These are phyloP conservation scores for Corinectria fuckeliana DNA, from an alignment of 2,329 filamentous ascomycete genomes.

Conservation along the genomic window DNA sequence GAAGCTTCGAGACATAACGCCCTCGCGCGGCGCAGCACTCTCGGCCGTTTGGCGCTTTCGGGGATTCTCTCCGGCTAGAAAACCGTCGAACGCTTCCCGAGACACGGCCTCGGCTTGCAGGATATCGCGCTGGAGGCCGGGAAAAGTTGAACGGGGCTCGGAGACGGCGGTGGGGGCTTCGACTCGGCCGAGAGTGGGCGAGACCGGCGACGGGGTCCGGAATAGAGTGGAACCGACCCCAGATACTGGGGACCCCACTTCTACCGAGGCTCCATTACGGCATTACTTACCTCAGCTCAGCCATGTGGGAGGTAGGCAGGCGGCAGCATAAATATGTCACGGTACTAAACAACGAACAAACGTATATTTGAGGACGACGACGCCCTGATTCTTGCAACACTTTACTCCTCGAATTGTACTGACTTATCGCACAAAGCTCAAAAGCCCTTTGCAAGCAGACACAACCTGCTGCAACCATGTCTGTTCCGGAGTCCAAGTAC, in stretches of 20 bases:
- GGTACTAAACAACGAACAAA: not conserved
- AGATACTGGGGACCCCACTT: slow-evolving; percentile 18
- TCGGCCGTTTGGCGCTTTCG: too few relatives aligned
- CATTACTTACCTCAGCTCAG: not conserved
- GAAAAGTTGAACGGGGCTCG: not conserved
- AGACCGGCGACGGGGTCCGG: not conserved
- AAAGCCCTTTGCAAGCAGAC: not conserved
- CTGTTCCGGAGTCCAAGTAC: slow-evolving; percentile 74
- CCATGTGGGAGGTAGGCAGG: slow-evolving; percentile 1
- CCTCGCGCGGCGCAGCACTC: too few relatives aligned
- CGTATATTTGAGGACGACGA: too few relatives aligned
- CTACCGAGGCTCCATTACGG: slow-evolving; percentile 27
- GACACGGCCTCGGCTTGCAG: not conserved
- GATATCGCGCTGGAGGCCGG: not conserved
- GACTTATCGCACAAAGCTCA: not conserved
- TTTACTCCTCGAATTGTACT: too few relatives aligned
- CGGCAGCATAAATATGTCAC: not conserved
- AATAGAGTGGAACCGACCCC: slow-evolving; percentile 7
- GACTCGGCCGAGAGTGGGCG: slow-evolving; percentile 32
- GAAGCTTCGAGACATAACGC: not conserved
- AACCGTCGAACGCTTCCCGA: not conserved
- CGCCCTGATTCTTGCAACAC: not conserved
- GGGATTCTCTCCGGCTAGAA: not conserved
- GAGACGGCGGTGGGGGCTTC: slow-evolving; percentile 1
- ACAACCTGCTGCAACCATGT: slow-evolving; percentile 57